phyloP scores from a whole-genome alignment of 2,329 filamentous ascomycete genomes.

The Onygenales sp. region DNA sequence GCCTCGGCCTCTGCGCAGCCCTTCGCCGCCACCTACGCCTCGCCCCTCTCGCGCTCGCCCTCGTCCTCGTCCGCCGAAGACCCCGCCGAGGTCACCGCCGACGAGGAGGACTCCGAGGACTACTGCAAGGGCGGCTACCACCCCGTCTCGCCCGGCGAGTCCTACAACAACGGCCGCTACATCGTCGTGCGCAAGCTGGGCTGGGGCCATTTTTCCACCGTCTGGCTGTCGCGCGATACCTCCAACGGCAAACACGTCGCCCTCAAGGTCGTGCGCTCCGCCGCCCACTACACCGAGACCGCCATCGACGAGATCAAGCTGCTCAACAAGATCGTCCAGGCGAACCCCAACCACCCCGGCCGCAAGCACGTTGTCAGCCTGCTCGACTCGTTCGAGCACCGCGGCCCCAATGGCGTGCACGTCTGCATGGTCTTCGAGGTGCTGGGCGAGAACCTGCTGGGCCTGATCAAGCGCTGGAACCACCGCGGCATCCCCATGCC shows the following conservation, averaged over 20 bases:
- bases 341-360: slow-evolving; percentile 88
- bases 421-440: slow-evolving; percentile 99
- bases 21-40: slow-evolving; percentile 13
- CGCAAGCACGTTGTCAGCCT: slow-evolving; percentile 92
- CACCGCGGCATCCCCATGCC: slow-evolving; percentile 94
- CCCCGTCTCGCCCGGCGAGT: slow-evolving; percentile 85
- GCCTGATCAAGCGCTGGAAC: slow-evolving; percentile 97
- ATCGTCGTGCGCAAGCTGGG: slow-evolving; percentile 92
- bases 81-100: slow-evolving; percentile 79
- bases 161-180: slow-evolving; percentile 96
- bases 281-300: slow-evolving; percentile 97
- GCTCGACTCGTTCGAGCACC: slow-evolving; percentile 94
- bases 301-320: slow-evolving; percentile 98
- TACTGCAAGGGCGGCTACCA: slow-evolving; percentile 99
- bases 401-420: slow-evolving; percentile 89
- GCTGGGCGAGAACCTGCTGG: slow-evolving; percentile 84
- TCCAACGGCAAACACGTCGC: slow-evolving; percentile 87
- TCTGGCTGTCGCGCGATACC: slow-evolving; percentile 79
- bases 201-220: slow-evolving; percentile 99
- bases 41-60: slow-evolving; percentile 54
- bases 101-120: slow-evolving; percentile 97
- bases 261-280: slow-evolving; percentile 93
- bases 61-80: slow-evolving; percentile 73
- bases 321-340: slow-evolving; percentile 90
- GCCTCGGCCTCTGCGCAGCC: not conserved